Evolutionary conservation across 1,284 basidiomycete species (phyloP), one percentile per base, ranked within the genome.

Genomic region (Takashimella koratensis): DNA sequence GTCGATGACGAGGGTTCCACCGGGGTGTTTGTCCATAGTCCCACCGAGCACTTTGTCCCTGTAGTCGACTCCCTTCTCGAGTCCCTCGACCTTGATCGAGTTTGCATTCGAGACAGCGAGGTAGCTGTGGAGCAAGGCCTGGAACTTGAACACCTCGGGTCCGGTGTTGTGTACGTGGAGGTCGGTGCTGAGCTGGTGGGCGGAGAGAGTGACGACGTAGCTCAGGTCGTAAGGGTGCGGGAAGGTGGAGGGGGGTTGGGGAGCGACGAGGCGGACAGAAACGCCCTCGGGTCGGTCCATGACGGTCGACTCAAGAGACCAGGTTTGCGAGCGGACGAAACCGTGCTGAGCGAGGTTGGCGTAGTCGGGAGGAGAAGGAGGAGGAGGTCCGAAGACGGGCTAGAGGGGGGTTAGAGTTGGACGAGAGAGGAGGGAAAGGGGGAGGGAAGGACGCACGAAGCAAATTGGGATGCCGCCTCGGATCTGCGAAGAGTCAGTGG

Each of bases 121-220:
- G 75, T 95, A 95, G 52, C 82, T 90, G 75, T 94, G 91, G 53
- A 95, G 80, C 30, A 95, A 79, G 2, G 89, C 86, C 74, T 95
- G 91, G 78, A 92, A 94, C 67, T 85, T 84, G 49, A 93, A 81
- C 3, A 71, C 64, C 12, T 68, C 63, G 20, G 30, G 26, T 10
- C 64, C 61, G 2, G 66, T 80, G 68, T 93, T 93, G 58, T 79
- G 80, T 54, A 94, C 85, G 69, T 89, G 86, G 11, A 94, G 77
- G 68, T 87, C 85, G 27, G 87, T 89, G 61, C 81, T 83, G 54
- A 94, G 78, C 68, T 88, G 82, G 69, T 88, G 82, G 57, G 82
- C 83, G 5, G 82, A 79, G 50, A 95, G 77, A 4, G 88, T 90
- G 41, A 94, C 84, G 43, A 89, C 84, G 67, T 90, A 93, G 47